These are phyloP conservation scores for Epichloe sp. DNA, from an alignment of 2,329 filamentous ascomycete species.

Conservation along the genomic window DNA sequence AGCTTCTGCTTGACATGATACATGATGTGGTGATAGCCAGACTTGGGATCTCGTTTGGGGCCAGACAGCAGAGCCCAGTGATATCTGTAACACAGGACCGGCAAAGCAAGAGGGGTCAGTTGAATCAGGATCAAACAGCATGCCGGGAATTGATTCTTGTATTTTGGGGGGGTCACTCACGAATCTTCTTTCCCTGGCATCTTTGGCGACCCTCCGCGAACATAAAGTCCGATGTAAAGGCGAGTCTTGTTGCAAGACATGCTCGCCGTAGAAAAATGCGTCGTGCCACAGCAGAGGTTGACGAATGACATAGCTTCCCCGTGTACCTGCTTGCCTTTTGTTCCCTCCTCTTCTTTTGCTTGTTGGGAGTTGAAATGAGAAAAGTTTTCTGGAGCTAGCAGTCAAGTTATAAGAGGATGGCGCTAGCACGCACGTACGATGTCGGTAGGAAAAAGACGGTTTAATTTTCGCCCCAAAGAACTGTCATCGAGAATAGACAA, in stretches of 20 bases:
- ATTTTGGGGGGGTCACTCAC: background rate
- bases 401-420: background rate
- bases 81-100: background rate
- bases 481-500: background rate
- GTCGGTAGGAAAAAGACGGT: too few species aligned
- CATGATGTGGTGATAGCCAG: slow-evolving; percentile 3
- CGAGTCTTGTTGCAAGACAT: slow-evolving; percentile 4
- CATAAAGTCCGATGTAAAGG: slow-evolving; percentile 7
- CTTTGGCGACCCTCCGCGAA: slow-evolving; percentile 4
- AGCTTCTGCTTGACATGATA: slow-evolving; percentile 5
- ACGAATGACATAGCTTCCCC: background rate
- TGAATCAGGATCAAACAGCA: too few species aligned
- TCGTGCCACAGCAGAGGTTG: background rate
- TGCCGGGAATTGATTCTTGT: too few species aligned
- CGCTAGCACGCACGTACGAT: background rate
- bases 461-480: too few species aligned
- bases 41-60: slow-evolving; percentile 1
- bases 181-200: slow-evolving; percentile 6
- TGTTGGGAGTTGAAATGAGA: background rate
- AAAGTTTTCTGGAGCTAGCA: background rate
- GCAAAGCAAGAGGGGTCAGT: too few species aligned
- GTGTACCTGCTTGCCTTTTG: background rate
- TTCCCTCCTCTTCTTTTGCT: background rate
- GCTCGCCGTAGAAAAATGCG: background rate
- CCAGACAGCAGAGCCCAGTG: slow-evolving; percentile 6